Base-by-base conservation (phyloP, 352 stramenopile species). In the Phytophthora aleatoria region DNA sequence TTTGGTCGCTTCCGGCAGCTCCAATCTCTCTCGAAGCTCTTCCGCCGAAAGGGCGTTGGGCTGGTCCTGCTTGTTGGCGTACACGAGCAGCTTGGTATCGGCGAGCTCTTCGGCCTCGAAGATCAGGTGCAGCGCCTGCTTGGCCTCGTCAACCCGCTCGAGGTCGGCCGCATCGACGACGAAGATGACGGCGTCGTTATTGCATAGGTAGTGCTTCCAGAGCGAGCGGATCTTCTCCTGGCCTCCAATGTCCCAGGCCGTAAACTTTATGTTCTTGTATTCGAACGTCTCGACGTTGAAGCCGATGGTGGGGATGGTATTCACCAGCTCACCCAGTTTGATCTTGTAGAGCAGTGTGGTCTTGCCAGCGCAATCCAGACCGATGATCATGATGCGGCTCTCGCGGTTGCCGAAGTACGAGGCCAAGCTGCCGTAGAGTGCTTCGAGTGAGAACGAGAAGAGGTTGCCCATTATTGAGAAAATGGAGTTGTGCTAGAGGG, bases 321-420 rank as follows among this genome's bases (percentile, higher is more conserved):
- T 83, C 24, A 95, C 58, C 5, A 79, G 20, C 49, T 93, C 81
- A 10, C 81, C 84, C 26, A 96, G 69, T 61, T 96, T 92, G 59
- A 96, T 81, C 55, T 87, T 83, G 78, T 97, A 93, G 9, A 98
- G 85, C 63, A 99, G 96, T 31, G 97, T 99, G 1, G 97, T 99
- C 83, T 99, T 99, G 72, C 96, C 96, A 20, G 95, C 97, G 24
- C 90, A 94, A 76, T 99, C 96, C 11, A 98, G 81, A 1, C 90
- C 90, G n/a, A 97, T 83, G 77, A 99, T 97, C 50, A 98, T 63
- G 57, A 85, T 78, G 69, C 74, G 74, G 24, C 69, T 77, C 41
- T 81, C 62, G 28, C 62, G 70, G 70, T 71, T 65, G 50, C 66
- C 27, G 35, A 72, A 83, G 61, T 64, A 85, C 10, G 44, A 69